phyloP scores from a whole-genome alignment of 164 flowering plant species.

The Vitis cinerea region DNA sequence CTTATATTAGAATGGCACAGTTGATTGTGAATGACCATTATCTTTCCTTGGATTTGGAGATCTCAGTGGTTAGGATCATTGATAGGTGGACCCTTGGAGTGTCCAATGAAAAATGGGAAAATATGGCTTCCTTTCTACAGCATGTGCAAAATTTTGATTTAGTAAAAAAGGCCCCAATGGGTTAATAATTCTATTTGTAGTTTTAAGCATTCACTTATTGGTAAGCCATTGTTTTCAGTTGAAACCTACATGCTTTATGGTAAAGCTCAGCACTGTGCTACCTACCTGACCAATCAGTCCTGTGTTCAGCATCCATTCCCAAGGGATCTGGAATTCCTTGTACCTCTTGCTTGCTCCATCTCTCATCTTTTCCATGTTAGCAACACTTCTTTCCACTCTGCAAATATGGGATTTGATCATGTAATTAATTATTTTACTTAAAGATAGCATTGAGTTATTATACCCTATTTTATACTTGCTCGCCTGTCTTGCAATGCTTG shows the following conservation, averaged over 20 bases:
- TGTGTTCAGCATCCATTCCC: constrained; percentile 60
- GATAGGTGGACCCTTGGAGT: neutral
- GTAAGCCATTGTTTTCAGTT: constrained; percentile 1
- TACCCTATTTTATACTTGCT: constrained; percentile 30
- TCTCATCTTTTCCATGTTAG: constrained; percentile 44
- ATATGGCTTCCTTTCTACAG: neutral
- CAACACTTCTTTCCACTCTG: constrained; percentile 66
- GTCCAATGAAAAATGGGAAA: neutral
- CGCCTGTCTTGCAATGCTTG: constrained; percentile 78
- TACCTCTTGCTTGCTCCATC: constrained; percentile 56
- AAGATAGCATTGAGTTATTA: neutral
- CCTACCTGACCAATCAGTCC: constrained; percentile 58
- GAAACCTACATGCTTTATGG: neutral
- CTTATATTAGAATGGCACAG: too few species aligned
- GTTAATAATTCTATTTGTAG: neutral
- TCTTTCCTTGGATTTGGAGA: neutral
- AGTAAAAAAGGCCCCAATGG: too few species aligned
- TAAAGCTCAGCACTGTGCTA: constrained; percentile 1
- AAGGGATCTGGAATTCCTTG: constrained; percentile 56
- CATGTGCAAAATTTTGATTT: neutral
- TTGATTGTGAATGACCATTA: too few species aligned
- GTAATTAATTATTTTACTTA: constrained; percentile 3
- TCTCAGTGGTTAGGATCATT: neutral
- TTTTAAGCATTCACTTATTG: neutral
- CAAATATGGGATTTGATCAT: constrained; percentile 8